Base-by-base conservation (phyloP, 2,329 filamentous ascomycete genomes). In the Neodidymelliopsis sp. region DNA sequence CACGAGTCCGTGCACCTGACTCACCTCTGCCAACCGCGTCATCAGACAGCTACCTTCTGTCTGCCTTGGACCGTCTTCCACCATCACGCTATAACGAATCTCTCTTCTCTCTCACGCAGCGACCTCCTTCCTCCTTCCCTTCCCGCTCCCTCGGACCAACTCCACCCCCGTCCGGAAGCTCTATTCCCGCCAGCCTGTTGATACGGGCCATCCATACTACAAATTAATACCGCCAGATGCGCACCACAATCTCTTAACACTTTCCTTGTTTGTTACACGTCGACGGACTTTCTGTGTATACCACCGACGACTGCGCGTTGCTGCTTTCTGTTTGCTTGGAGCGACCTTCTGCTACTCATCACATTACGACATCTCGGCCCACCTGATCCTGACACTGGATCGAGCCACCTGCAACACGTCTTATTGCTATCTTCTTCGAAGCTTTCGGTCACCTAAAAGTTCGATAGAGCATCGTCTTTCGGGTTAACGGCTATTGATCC, bases 161-260 rank as follows among this genome's bases (percentile, higher is more conserved):
- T 63, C 58, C 43, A 63, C 59, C 59, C 64, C 28, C 56, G 38
- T 57, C 56, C 62, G 54, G 56, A 52, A 52, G 49, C 39, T 45
- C 41, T 35, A 57, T 55, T 53, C 49, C 58, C 56, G 55, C 66
- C 62, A 60, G 66, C 69, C 73, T 71, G 70, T 71, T 72, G 70
- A 72, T 55, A 57, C 70, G 68, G 65, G 68, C 66, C 64, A 65
- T 71, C 66, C 61, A 62, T 67, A 70, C 57, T 61, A 24, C 35
- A 58, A 67, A 65, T 68, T 73, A 73, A 73, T 74, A 68, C 65
- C 60, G 56, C 58, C 70, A 67, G 71, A 74, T 77, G 74, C 74
- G 68, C 67, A 72, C 62, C 60, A 75, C 74, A 73, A 65, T 75
- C 73, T 71, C 70, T 75, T 70, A 61, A 65, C 34, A 50, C 51